Base-by-base conservation (phyloP, 1,284 basidiomycete species). In the Violaceomyces palustris region DNA sequence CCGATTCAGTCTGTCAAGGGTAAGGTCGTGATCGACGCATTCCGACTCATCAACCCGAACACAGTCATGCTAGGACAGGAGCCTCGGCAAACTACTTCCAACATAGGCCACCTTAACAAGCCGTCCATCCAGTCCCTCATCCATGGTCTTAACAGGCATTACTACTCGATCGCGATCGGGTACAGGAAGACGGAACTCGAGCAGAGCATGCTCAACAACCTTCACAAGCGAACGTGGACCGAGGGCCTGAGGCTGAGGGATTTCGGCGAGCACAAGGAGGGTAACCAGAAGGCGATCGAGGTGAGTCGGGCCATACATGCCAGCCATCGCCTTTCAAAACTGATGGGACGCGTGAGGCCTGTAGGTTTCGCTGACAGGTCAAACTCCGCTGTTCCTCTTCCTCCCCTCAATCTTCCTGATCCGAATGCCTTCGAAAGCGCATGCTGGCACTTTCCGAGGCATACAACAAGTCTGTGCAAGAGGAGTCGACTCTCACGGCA, bases 91-190 rank as follows among this genome's bases (percentile, higher is more conserved):
- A 96, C 91, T 41, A 99, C 94, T 11, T 91, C 88, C 31, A 99
- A 99, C 74, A 92, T 98, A 51, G 94, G 94, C 10, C 93, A 97
- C 73, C 86, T 99, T 74, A 94, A 94, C 77, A 97, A 98, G 75
- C 94, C 94, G 12, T 89, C 87, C 44, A 98, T 99, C 73, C 94
- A 98, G 76, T 88, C 56, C 32, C 52, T 73, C 25, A 73, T 73
- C 39, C 71, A 73, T 50, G 71, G 71, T 26, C 49, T 73, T 31
- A 73, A 73, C 53, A 57, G 71, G 27, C 71, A 73, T 61, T 73
- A 73, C 58, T 73, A 72, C 61, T 65, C 61, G 37, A 70, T 73
- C 35, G 67, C 69, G 29, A 73, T 73, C 43, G 67, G 64, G 6
- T 73, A 73, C 52, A 52, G 69, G 23, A 73, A 73, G 46, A 73